A percentile compares a stretch with the other conserved stretches of the same genome.
phyloP scores from a whole-genome alignment of 2,329 filamentous ascomycete genomes.

The Aphanoascus verrucosus region DNA sequence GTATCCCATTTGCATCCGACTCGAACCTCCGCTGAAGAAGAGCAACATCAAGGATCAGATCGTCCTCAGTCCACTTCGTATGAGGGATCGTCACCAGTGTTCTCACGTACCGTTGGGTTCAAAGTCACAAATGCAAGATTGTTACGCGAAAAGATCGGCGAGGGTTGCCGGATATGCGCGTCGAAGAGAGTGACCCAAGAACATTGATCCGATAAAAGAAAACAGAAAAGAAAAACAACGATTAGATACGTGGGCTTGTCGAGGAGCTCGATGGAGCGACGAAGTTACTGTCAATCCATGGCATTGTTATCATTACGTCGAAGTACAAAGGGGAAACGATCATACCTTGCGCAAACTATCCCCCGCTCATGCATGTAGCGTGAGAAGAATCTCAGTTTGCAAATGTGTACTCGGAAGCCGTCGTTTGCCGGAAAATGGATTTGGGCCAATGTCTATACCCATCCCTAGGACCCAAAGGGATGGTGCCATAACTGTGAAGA shows the following conservation, averaged over 20 bases:
- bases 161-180: constrained; percentile 33
- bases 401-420: neutral
- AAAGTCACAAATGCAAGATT: constrained; percentile 82
- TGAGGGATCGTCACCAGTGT: constrained; percentile 11
- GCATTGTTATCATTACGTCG: neutral
- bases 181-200: constrained; percentile 16
- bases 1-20: constrained; percentile 47
- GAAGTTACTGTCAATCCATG: too few relatives aligned
- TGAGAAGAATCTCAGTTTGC: neutral
- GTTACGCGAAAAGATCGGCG: constrained; percentile 54
- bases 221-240: neutral
- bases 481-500: too few relatives aligned
- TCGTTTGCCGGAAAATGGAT: neutral
- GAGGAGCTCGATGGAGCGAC: too few relatives aligned
- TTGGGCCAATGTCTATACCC: neutral
- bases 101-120: constrained; percentile 55
- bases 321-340: neutral
- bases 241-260: neutral
- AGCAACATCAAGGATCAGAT: constrained; percentile 15
- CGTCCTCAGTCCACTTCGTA: neutral
- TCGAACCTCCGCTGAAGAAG: constrained; percentile 14
- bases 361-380: neutral
- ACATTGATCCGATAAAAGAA: neutral
- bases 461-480: too few relatives aligned
- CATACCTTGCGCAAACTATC: neutral